Percentiles rank a stretch among this genome's conserved stretches.
Conservation (phyloP, 23 red algal genomes). For the Gracilaria gracilis region DNA sequence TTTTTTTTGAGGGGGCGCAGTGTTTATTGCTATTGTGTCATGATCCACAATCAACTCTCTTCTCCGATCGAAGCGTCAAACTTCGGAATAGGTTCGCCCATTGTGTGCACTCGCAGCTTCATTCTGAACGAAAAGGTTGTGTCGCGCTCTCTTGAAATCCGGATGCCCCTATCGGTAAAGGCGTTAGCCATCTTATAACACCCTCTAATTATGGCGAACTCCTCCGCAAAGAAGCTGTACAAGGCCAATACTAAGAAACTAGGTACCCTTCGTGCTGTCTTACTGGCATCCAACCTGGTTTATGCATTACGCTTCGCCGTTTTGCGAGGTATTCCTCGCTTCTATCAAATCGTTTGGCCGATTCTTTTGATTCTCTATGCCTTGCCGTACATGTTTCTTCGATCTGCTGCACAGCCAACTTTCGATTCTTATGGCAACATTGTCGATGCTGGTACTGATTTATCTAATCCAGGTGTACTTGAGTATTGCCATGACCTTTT, state of each 20-base stretch:
- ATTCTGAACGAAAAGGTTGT: too few relatives aligned
- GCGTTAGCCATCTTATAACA: too few relatives aligned
- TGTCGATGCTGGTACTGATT: slow-evolving; percentile 33
- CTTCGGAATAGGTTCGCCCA: too few relatives aligned
- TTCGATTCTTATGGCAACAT: slow-evolving; percentile 36
- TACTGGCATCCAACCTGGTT: neutral
- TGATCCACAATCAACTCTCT: too few relatives aligned
- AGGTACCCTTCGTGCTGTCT: neutral
- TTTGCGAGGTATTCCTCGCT: slow-evolving; percentile 18
- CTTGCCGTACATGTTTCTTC: slow-evolving; percentile 41
- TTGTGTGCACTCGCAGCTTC: too few relatives aligned
- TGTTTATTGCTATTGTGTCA: too few relatives aligned
- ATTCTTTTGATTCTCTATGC: slow-evolving; percentile 23
- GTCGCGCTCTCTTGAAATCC: neutral
- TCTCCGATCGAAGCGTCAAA: too few relatives aligned
- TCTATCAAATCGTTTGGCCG: slow-evolving; percentile 42
- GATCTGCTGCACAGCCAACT: slow-evolving; percentile 38
- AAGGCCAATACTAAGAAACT: slow-evolving; percentile 12
- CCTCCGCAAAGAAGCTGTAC: slow-evolving; percentile 40
- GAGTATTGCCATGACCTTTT: slow-evolving; percentile 61
- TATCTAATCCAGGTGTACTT: slow-evolving; percentile 43
- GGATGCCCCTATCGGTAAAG: too few relatives aligned
- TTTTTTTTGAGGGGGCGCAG: too few relatives aligned
- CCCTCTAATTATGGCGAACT: slow-evolving; percentile 33
- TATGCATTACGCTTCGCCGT: neutral